Evolutionary conservation across 495 filamentous ascomycete species (phyloP).

Genomic region (Penicillium parvum): DNA sequence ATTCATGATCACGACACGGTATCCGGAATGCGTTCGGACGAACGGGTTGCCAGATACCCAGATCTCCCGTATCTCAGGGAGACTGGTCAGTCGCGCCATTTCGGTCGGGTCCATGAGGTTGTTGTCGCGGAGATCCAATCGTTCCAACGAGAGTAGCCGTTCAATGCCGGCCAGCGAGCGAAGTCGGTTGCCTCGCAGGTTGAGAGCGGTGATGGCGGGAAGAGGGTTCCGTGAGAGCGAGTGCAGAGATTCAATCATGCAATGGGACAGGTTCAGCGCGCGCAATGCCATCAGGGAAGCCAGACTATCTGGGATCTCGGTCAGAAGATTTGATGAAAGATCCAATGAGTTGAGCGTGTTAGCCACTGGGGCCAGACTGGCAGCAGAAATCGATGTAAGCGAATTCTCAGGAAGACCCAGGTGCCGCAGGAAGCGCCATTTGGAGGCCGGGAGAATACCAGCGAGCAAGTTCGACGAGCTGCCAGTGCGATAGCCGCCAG

Average conservation of each 20-base stretch:
- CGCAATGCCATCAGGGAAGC: slow-evolving; percentile 75
- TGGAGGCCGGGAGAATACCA: slow-evolving; percentile 67
- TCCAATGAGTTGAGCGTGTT: slow-evolving; percentile 87
- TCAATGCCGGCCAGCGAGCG: slow-evolving; percentile 87
- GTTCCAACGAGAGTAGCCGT: slow-evolving; percentile 78
- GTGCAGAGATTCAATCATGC: slow-evolving; percentile 95
- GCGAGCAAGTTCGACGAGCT: slow-evolving; percentile 69
- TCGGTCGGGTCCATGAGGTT: slow-evolving; percentile 85
- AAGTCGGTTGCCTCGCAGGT: slow-evolving; percentile 85
- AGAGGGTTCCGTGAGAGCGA: slow-evolving; percentile 82
- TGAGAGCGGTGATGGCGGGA: slow-evolving; percentile 88
- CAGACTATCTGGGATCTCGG: slow-evolving; percentile 84
- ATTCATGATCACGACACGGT: slow-evolving; percentile 90
- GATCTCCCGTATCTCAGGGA: slow-evolving; percentile 87
- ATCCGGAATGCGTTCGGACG: slow-evolving; percentile 76
- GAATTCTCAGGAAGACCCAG: slow-evolving; percentile 89
- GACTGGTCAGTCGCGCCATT: slow-evolving; percentile 79
- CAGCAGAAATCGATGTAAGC: slow-evolving; percentile 68
- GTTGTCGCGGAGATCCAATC: slow-evolving; percentile 90
- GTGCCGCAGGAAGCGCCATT: slow-evolving; percentile 93
- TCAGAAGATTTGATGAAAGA: slow-evolving; percentile 85
- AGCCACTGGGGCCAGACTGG: slow-evolving; percentile 74
- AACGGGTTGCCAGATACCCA: slow-evolving; percentile 91
- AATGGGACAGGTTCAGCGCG: slow-evolving; percentile 87
- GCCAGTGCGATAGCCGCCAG: slow-evolving; percentile 61